Base-by-base conservation (phyloP, 352 stramenopile genomes). In the Albugo laibachii region DNA sequence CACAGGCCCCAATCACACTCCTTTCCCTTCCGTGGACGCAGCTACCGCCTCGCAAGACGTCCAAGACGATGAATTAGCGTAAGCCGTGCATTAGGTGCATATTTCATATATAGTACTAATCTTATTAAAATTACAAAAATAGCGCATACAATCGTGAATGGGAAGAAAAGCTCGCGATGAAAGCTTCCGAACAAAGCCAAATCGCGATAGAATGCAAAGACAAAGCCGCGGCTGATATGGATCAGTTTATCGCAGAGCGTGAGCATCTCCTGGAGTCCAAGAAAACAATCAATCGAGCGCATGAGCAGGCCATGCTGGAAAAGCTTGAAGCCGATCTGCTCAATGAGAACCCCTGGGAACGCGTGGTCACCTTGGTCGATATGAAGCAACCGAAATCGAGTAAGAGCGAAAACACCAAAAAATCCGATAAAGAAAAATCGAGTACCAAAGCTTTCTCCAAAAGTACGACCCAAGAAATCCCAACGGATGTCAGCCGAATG, bases 271-370 rank as follows among this genome's bases (percentile, higher is more conserved):
- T 92, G 50, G 84, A 96, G 59, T 63, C 69, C 13, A 92, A 92
- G 62, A 85, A 95, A 74, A 65, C 80, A 54, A 74, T 86, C 36
- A 97, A 97, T 61, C 80, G 88, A 51, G 75, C 83, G 50, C 82
- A 93, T 47, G 88, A 97, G 53, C 86, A 96, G 62, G 80, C 84
- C 13, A 95, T 93, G 38, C 62, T 97, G 43, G 88, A 97, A 65
- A 93, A 92, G 49, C 91, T 97, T 59, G 85, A 89, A 50, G 83
- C 82, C 10, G 86, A 97, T 55, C 61, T 97, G 43, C 77, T 95
- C 59, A 95, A 83, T 64, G 84, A 95, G 50, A 96, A 96, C 66
- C 82, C 71, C 45, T 97, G 84, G 84, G 83, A 97, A 56, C 77
- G 78, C 42, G 83, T 96, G 16, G 84, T 94, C 50, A 96, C 83